These are phyloP conservation scores for Ceratocystis harringtonii DNA, from an alignment of 2,329 filamentous ascomycete genomes.

Conservation along the genomic window DNA sequence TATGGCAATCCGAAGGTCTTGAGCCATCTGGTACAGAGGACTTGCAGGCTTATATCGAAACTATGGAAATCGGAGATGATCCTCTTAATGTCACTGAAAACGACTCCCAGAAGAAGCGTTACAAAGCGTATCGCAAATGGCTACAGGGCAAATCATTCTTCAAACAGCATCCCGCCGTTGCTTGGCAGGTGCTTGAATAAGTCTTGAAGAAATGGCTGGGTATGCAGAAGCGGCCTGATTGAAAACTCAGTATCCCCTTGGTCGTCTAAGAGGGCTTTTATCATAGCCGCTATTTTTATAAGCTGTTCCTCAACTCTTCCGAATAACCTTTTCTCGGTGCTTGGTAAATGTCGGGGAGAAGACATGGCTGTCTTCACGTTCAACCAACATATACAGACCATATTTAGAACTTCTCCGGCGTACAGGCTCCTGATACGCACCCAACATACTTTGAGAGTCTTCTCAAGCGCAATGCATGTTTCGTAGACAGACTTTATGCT, in stretches of 20 bases:
- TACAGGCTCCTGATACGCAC: constrained; percentile 43
- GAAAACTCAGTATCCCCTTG: constrained; percentile 8
- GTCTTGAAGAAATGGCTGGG: neutral
- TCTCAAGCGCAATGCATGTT: constrained; percentile 38
- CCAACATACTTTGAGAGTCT: constrained; percentile 50
- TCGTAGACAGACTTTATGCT: constrained; percentile 37
- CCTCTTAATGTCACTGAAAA: constrained; percentile 78
- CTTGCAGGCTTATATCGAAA: constrained; percentile 52
- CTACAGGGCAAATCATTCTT: constrained; percentile 87
- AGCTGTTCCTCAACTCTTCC: neutral
- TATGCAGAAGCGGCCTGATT: neutral
- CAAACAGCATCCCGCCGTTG: constrained; percentile 62
- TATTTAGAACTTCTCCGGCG: constrained; percentile 36
- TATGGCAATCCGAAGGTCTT: constrained; percentile 45
- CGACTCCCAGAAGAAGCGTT: constrained; percentile 80
- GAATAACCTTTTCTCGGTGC: neutral
- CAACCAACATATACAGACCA: constrained; percentile 47
- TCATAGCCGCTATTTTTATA: neutral
- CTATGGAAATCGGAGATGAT: constrained; percentile 63
- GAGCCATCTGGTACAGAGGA: constrained; percentile 26
- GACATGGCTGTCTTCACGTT: constrained; percentile 31
- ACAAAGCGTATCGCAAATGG: constrained; percentile 95
- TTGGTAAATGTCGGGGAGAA: constrained; percentile 19
- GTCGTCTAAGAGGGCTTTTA: neutral
- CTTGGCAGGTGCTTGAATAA: constrained; percentile 11